phyloP scores from a whole-genome alignment of 176 grass and related monocot species.

The Avena eriantha region DNA sequence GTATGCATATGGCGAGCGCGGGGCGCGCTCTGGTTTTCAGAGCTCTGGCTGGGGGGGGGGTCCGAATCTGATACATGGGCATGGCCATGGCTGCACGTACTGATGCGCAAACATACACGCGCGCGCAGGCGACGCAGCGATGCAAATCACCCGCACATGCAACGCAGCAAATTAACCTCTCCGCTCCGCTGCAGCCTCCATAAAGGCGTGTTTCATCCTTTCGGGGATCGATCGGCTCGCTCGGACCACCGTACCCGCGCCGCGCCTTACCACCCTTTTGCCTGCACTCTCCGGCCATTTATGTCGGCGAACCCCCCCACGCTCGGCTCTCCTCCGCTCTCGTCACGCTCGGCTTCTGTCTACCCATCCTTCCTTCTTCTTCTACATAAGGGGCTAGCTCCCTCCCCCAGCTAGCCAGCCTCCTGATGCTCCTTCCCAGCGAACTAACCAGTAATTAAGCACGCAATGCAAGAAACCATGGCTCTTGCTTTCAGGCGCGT shows the following conservation, averaged over 20 bases:
- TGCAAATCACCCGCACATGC: background rate
- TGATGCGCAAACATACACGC: background rate
- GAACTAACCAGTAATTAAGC: background rate
- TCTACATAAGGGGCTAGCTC: background rate
- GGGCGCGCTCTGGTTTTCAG: background rate
- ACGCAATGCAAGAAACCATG: background rate
- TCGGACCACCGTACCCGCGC: background rate
- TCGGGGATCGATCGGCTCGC: background rate
- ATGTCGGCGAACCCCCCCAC: background rate
- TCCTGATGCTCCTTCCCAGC: background rate
- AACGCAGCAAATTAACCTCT: background rate
- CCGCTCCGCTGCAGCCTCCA: background rate
- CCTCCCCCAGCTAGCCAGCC: background rate
- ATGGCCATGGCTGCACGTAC: background rate
- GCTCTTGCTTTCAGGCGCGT: background rate
- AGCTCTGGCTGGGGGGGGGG: too few species aligned
- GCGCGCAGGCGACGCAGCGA: background rate
- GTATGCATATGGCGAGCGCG: too few species aligned
- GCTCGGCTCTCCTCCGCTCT: background rate
- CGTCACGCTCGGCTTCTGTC: background rate
- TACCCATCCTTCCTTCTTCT: background rate
- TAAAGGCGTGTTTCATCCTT: slow-evolving; percentile 35
- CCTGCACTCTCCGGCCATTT: slow-evolving; percentile 25
- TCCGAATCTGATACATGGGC: too few species aligned
- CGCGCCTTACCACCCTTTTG: slow-evolving; percentile 4